Evolutionary conservation across 2,329 filamentous ascomycete genomes (phyloP).

Genomic region (Diplodia intermedia): DNA sequence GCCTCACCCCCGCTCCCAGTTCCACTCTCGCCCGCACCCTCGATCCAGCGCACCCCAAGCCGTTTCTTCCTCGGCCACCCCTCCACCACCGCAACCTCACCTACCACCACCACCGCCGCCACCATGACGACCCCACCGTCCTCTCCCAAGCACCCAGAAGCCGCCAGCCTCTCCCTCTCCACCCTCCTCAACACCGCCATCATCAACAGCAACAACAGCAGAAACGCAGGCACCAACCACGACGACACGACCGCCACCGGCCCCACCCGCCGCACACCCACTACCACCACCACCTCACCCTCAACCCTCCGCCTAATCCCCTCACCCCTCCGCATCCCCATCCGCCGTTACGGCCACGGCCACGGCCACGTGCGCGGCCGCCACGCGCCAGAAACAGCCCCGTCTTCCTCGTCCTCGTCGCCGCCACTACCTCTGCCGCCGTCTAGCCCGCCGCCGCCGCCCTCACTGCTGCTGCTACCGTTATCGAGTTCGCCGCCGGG

Average conservation of each 20-base stretch:
- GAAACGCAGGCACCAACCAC: no score
- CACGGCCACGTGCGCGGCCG: background rate
- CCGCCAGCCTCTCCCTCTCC: background rate
- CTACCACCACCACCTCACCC: background rate
- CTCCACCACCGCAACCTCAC: background rate
- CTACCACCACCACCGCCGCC: no score
- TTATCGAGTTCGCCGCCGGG: background rate
- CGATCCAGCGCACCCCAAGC: background rate
- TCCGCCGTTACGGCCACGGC: no score
- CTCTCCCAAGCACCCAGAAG: background rate
- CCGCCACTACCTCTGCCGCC: no score
- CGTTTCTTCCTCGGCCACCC: background rate
- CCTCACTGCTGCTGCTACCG: background rate
- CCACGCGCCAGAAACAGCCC: background rate
- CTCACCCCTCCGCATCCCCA: background rate
- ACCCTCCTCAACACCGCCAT: background rate
- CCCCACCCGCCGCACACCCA: no score
- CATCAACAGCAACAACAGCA: background rate
- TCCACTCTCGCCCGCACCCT: background rate
- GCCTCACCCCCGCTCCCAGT: no score
- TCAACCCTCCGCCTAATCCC: background rate
- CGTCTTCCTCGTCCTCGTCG: background rate
- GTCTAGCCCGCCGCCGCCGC: no score
- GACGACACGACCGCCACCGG: no score
- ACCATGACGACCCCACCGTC: background rate